These are phyloP conservation scores for Phallus indusiatus DNA, from an alignment of 768 basidiomycete species.

Conservation along the genomic window DNA sequence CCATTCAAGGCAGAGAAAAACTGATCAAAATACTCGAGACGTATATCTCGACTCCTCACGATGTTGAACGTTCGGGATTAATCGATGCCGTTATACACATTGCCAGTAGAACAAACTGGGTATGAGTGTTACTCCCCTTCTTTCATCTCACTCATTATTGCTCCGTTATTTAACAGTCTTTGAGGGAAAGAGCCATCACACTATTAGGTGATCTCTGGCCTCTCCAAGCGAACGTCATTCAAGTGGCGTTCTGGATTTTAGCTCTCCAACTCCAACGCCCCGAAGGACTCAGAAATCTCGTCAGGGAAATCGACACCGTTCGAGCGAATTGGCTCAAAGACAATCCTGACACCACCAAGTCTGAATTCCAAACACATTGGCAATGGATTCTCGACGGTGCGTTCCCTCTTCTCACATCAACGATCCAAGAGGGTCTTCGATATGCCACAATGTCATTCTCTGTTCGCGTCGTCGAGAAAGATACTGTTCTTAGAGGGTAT, in stretches of 20 bases:
- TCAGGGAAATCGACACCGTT: conserved; percentile 14
- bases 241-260: conserved; percentile 17
- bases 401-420: conserved; percentile 16
- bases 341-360: conserved; percentile 10
- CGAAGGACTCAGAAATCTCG: conserved; percentile 14
- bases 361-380: not conserved
- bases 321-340: conserved; percentile 6
- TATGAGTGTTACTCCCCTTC: not conserved
- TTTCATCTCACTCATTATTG: not conserved
- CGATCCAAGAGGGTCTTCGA: conserved; percentile 19
- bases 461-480: conserved; percentile 14
- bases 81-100: not conserved
- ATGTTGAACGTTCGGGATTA: not conserved
- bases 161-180: conserved; percentile 4
- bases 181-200: conserved; percentile 11
- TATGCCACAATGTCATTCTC: conserved; percentile 13
- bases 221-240: conserved; percentile 17
- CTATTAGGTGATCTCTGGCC: conserved; percentile 16
- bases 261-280: conserved; percentile 14
- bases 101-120: not conserved
- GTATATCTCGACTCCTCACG: not conserved
- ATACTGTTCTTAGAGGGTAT: conserved; percentile 13
- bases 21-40: conserved; percentile 5
- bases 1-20: conserved; percentile 10
- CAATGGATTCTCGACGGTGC: not conserved